A percentile compares a stretch with the other conserved stretches of the same genome.
Conservation (phyloP, 2,329 filamentous ascomycete species). For the Sclerotinia subarctica region DNA sequence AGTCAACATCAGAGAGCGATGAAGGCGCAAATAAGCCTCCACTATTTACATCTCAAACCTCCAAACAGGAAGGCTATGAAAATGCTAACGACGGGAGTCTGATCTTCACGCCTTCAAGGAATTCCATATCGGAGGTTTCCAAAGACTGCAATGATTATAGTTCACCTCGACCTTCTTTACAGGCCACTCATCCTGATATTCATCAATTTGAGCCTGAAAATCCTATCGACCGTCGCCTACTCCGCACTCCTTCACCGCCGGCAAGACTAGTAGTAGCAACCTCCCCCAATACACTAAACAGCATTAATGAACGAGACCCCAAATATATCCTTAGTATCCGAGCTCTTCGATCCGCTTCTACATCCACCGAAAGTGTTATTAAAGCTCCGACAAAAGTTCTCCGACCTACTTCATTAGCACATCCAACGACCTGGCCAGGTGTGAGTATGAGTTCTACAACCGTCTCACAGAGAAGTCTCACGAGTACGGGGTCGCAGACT, state of each 20-base stretch:
- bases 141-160: background rate
- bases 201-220: background rate
- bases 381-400: background rate
- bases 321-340: slow-evolving; percentile 27
- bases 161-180: background rate
- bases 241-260: slow-evolving; percentile 17
- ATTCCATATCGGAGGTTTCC: background rate
- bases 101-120: background rate
- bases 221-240: slow-evolving; percentile 11
- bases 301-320: slow-evolving; percentile 30
- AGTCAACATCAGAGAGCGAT: background rate
- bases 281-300: slow-evolving; percentile 29
- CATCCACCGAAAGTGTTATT: background rate
- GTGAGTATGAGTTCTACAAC: background rate
- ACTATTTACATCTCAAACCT: too few relatives aligned
- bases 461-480: background rate
- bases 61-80: background rate
- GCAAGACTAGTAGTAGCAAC: background rate
- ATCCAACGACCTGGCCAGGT: background rate
- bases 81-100: background rate
- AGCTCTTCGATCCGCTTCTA: slow-evolving; percentile 21
- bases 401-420: background rate
- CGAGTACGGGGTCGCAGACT: background rate
- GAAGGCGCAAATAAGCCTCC: background rate
- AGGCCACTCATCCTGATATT: background rate